Base-by-base conservation (phyloP, 306 rosid species). In the Cucumis hystrix region DNA sequence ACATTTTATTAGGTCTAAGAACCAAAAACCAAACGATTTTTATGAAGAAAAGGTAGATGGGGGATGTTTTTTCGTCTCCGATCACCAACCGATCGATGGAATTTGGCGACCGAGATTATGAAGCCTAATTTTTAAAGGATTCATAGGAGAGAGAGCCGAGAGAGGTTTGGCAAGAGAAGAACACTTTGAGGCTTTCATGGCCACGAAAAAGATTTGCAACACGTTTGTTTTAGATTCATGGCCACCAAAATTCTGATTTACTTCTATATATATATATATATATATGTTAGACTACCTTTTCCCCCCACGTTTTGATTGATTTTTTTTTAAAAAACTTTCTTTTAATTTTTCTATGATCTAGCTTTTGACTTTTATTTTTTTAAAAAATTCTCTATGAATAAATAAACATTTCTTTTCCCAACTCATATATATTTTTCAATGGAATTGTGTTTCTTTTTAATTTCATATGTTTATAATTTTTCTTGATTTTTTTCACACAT, bases 171-270 rank as follows among this genome's bases (percentile, higher is more conserved):
- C 39, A 43, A 10, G 47, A 10, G 47, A 54, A 56, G 14, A 56
- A 7, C 18, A 4, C 20, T 9, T 52, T 25, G 68, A 23, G 69
- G 28, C 78, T 79, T 80, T 58, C 28, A 74, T 66, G 81, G 56
- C 80, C 66, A 68, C 80, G 63, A 77, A 73, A 67, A 37, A 25
- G 62, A 54, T 74, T 35, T 58, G 10, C 69, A 58, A 43, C 54
- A 43, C 55, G 55, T 23, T 72, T 20, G 35, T 41, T 72, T 49
- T 25, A 25, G 43, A 52, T 15, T 47, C 41, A 51, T 37, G 79
- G 65, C 55, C 69, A 35, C 64, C 52, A 66, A 66, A 66, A 37
- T 66, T 39, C 72, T 18, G 3, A 65, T 16, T 17, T 65, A 16
- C 17, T 0, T n/a, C 0, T 4, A 13, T 0, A 16, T 64, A 30